Evolutionary conservation across 1,139 yeast genomes (phyloP).

Genomic region (Debaryomyces sp.): DNA sequence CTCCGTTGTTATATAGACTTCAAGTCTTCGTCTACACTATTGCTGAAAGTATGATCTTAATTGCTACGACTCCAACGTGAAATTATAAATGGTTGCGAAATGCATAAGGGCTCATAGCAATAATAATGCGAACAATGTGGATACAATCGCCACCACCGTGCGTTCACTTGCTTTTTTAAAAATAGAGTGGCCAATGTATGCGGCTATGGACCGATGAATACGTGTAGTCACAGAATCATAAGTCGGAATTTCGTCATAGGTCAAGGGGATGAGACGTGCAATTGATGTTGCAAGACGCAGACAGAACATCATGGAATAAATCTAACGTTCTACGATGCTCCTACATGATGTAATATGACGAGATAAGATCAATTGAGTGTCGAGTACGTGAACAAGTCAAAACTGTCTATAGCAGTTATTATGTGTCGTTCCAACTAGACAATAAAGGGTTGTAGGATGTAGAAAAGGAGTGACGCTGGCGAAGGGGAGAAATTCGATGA

Average conservation of each 20-base stretch:
- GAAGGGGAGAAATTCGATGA: background rate
- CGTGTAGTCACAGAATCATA: background rate
- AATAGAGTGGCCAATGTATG: background rate
- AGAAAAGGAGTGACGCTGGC: background rate
- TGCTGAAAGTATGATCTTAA: conserved; percentile 6
- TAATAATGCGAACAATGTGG: background rate
- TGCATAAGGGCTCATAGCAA: conserved; percentile 3
- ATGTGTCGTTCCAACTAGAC: background rate
- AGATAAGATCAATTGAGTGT: background rate
- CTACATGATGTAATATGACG: background rate
- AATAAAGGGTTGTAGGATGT: background rate
- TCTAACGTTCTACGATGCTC: background rate
- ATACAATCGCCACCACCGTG: conserved; percentile 4
- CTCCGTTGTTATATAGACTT: conserved; percentile 1
- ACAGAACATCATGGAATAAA: background rate
- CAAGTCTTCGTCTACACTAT: background rate
- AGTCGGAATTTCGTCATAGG: conserved; percentile 1
- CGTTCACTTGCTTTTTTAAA: conserved; percentile 4
- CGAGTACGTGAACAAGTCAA: background rate
- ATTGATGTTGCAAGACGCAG: background rate
- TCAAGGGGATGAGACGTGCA: background rate
- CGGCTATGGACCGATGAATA: background rate
- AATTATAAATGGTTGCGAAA: conserved; percentile 7
- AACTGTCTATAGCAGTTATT: background rate
- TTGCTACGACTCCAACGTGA: conserved; percentile 6